Evolutionary conservation across 1,284 basidiomycete genomes (phyloP), one percentile per base, ranked within the genome.

Genomic region (Boletus holoroseus): DNA sequence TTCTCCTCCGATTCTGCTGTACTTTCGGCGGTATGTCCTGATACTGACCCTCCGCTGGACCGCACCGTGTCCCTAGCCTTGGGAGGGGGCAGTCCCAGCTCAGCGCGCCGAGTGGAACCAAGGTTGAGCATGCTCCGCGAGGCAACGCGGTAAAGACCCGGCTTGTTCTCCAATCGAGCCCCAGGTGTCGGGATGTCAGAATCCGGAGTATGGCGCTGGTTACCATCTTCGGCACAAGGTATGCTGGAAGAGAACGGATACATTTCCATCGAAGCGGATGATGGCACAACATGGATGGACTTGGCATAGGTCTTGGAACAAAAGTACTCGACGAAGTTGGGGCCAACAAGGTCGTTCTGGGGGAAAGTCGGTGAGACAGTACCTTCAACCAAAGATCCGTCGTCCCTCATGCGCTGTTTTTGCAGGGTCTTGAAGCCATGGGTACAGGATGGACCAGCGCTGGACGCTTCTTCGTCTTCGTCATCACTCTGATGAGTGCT

Each of bases 91-190:
- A 45, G 20, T n/a, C 31, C 50, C 20, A 44, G 49, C 32, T 59
- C 55, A 24, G 15, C 15, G 16, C 51, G 51, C 50, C 67, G 62
- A 24, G 74, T 54, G 13, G 55, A 43, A 28, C 59, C 50, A 18
- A 66, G 52, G 44, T 80, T 71, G 46, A 81, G 63, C 59, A 74
- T 66, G 51, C 75, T 76, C 51, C 59, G 76, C 27, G 88, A 90
- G 0, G 76, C 75, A 53, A 50, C 53, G 30, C 48, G 60, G 48
- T 53, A 56, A 22, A 61, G 59, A 58, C 45, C 55, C 8, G 72
- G 67, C 32, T 67, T 62, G 7, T 13, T 36, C 42, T 58, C 54
- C 44, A 55, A 36, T 22, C 44, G 56, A 34, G 37, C 15, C 30
- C 49, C 49, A 37, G 54, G 37, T 28, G 37, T 46, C 24, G 42